Evolutionary conservation across 2,329 filamentous ascomycete genomes (phyloP).

Genomic region (Scedosporium apiospermum): DNA sequence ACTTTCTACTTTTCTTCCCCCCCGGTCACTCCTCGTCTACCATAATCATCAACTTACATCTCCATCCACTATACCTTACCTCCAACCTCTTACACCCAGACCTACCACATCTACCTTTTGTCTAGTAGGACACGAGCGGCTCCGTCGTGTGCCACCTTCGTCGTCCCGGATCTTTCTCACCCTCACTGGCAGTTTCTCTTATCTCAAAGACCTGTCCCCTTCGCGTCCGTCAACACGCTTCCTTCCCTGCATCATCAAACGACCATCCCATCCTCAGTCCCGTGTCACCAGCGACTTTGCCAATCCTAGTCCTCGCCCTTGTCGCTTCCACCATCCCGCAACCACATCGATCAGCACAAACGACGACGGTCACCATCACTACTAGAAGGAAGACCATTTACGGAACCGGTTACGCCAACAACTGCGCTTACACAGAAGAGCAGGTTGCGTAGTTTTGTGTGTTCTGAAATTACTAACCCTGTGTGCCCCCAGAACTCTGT

Average conservation of each 20-base stretch:
- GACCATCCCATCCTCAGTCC: neutral
- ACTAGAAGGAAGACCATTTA: neutral
- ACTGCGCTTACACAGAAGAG: neutral
- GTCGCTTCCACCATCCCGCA: neutral
- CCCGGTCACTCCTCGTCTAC: neutral
- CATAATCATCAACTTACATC: neutral
- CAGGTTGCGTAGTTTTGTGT: neutral
- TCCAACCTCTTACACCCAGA: slow-evolving; percentile 1
- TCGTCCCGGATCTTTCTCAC: neutral
- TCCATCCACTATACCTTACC: neutral
- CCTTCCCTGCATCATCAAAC: neutral
- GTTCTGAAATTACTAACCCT: slow-evolving; percentile 4
- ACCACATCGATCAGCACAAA: neutral
- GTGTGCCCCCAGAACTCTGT: slow-evolving; percentile 12
- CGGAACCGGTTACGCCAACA: neutral
- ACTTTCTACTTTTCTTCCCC: slow-evolving; percentile 14
- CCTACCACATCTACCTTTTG: neutral
- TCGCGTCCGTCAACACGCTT: neutral
- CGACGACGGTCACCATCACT: neutral
- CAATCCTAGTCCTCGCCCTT: neutral
- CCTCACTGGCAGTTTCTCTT: neutral
- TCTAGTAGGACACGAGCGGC: slow-evolving; percentile 1
- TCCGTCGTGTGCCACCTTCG: neutral
- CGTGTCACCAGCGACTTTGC: neutral
- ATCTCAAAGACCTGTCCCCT: neutral